Conservation (phyloP, 2,329 filamentous ascomycete species). For the Aspergillus sp. region DNA sequence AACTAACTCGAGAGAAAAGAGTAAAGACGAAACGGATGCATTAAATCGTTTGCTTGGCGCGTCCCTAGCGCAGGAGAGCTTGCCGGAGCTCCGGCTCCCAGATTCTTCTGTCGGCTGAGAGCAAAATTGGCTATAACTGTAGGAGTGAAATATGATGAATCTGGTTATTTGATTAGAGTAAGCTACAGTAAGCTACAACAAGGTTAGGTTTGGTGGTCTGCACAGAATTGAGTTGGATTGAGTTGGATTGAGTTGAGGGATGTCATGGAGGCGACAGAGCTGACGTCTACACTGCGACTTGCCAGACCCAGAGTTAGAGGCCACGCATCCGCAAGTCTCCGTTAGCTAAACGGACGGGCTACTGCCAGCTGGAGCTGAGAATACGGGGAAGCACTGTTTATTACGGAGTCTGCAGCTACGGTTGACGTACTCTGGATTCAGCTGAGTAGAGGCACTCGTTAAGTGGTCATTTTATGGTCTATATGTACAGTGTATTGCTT, state of each 20-base stretch:
- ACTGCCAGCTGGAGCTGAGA: background rate
- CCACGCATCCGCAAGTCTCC: slow-evolving; percentile 1
- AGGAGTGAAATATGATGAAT: no score
- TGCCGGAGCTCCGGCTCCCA: background rate
- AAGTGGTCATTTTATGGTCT: slow-evolving; percentile 31
- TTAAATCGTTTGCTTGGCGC: background rate
- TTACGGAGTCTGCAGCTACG: background rate
- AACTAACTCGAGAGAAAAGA: no score
- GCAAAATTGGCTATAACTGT: no score
- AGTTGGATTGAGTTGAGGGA: background rate
- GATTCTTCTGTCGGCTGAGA: background rate
- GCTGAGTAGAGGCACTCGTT: slow-evolving; percentile 10
- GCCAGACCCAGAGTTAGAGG: background rate
- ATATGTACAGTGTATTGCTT: slow-evolving; percentile 32
- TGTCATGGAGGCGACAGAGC: slow-evolving; percentile 7
- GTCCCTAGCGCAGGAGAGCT: background rate
- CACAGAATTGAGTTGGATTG: background rate
- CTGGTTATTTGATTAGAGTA: no score
- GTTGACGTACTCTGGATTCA: background rate
- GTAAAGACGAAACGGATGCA: no score
- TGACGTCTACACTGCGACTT: slow-evolving; percentile 13
- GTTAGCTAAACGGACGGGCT: background rate
- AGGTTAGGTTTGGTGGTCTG: background rate
- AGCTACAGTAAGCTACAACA: no score
- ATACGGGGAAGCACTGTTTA: background rate